phyloP scores from a whole-genome alignment of 768 basidiomycete species.

The Agrocybe pediades region DNA sequence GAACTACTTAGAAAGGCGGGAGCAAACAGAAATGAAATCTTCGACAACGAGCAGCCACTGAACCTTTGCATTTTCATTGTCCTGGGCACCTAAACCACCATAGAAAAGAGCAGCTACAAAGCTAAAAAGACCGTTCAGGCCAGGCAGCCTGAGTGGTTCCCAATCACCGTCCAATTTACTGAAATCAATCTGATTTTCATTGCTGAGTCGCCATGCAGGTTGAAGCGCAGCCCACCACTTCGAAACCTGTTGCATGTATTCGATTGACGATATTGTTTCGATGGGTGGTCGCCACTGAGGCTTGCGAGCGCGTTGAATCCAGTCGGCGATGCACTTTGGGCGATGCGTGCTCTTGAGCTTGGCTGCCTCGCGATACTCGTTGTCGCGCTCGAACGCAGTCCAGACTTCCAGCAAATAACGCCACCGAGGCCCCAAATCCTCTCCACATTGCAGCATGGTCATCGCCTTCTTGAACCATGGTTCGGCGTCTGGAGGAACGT shows the following conservation, averaged over 20 bases:
- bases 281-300: neutral
- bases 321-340: neutral
- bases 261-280: neutral
- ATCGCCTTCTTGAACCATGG: neutral
- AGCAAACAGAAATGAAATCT: too few relatives aligned
- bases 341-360: neutral
- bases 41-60: too few relatives aligned
- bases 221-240: constrained; percentile 2
- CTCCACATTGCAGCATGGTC: neutral
- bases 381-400: neutral
- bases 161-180: neutral
- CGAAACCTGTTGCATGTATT: neutral
- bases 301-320: constrained; percentile 1
- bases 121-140: constrained; percentile 4
- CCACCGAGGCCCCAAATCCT: neutral
- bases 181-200: neutral
- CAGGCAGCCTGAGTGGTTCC: neutral
- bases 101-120: constrained; percentile 3
- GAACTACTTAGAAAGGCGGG: too few relatives aligned
- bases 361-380: neutral
- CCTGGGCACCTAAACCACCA: neutral
- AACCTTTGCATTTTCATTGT: too few relatives aligned
- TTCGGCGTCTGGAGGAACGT: neutral
- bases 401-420: neutral
- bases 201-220: neutral